Evolutionary conservation across 441 rosid genomes (phyloP), one percentile per base, ranked within the genome.

Genomic region (Mallotus repandus): DNA sequence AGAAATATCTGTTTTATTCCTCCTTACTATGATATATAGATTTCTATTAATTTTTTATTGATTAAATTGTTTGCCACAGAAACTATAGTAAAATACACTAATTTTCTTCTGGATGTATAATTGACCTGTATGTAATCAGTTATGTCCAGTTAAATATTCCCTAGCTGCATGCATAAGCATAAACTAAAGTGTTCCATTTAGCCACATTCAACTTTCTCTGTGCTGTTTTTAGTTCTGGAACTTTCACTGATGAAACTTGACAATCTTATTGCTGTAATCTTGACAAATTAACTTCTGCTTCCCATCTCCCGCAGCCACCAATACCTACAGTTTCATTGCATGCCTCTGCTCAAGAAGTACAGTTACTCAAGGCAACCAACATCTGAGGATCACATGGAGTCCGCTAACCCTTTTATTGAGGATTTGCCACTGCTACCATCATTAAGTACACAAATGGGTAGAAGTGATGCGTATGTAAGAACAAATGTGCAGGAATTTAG

Each of bases 291-390:
- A 19, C 7, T 53, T 63, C n/a, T 32, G 22, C 7, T 10, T 65
- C 21, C 29, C 21, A 32, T 45, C 13, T 64, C 43, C 11, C 46
- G 43, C 66, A 64, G 68, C 59, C 50, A 58, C 77, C 75, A 21
- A 4, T 46, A 12, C 22, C 55, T 41, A 18, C 48, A 35, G 48
- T 61, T 61, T 19, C 68, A 38, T 56, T 54, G 60, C 55, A 14
- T 74, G 61, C 66, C 52, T 46, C 62, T 18, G 38, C 58, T 79
- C 73, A 61, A 67, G 76, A 74, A 76, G 67, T 62, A 60, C 57
- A 21, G 54, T 66, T 63, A n/a, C 49, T 52, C 74, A 61, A 61
- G 38, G 25, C 73, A 35, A 58, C 55, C 18, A 53, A 29, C 16
- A 7, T 25, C 12, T 6, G 25, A 58, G 66, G 63, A 43, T 7